phyloP scores from a whole-genome alignment of 2,329 filamentous ascomycete genomes.

The Lithohypha guttulata region DNA sequence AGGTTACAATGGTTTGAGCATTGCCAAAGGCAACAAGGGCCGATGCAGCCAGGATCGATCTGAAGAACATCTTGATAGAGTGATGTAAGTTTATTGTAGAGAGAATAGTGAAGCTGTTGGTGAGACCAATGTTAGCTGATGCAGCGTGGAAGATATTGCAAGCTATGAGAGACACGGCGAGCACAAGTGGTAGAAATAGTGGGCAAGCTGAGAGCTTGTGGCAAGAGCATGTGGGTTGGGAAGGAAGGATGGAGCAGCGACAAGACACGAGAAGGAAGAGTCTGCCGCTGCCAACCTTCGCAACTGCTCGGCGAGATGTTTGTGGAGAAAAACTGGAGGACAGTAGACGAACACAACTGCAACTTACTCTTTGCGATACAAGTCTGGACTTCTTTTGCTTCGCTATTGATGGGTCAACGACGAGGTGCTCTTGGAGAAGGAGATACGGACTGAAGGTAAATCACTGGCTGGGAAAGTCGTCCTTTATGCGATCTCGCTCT shows the following conservation, averaged over 20 bases:
- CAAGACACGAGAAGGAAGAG: constrained; percentile 5
- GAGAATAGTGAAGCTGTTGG: constrained; percentile 2
- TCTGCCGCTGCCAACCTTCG: constrained; percentile 2
- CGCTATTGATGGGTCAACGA: background rate
- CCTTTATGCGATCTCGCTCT: no score
- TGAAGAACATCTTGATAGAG: constrained; percentile 18
- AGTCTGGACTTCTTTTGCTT: background rate
- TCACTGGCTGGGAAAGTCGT: constrained; percentile 5
- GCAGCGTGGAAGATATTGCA: constrained; percentile 7
- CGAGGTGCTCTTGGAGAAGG: background rate
- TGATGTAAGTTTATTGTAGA: background rate
- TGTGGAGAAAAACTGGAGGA: background rate
- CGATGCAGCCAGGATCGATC: constrained; percentile 16
- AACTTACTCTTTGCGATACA: background rate
- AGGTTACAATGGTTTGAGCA: constrained; percentile 18
- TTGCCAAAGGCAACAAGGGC: constrained; percentile 13
- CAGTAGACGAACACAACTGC: background rate
- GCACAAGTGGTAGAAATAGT: constrained; percentile 6
- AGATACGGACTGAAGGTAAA: background rate
- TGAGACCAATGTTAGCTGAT: constrained; percentile 7
- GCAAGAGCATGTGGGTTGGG: constrained; percentile 7
- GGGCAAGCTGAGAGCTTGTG: background rate
- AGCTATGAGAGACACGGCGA: constrained; percentile 7
- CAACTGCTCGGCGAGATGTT: background rate
- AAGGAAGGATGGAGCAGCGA: constrained; percentile 4